Evolutionary conservation across 2,329 filamentous ascomycete genomes (phyloP).

Genomic region (Fusarium dlaminii): DNA sequence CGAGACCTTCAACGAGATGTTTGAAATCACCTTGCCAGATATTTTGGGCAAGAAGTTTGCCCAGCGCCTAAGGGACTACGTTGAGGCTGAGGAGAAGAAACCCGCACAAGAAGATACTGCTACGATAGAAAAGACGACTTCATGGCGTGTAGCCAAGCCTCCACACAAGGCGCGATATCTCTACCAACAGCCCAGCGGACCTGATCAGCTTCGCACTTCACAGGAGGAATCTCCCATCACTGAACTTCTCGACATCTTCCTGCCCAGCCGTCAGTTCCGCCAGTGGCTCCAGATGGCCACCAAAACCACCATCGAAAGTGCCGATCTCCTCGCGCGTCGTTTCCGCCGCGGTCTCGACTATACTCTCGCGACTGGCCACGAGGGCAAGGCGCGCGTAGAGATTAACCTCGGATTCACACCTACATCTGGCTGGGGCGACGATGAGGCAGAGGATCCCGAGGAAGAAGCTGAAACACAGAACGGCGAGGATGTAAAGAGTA

Average conservation of each 20-base stretch:
- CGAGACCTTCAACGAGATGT: constrained; percentile 83
- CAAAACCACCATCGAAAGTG: constrained; percentile 74
- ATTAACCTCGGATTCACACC: constrained; percentile 89
- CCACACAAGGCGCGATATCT: constrained; percentile 96
- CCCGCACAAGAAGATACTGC: constrained; percentile 57
- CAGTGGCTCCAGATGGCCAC: constrained; percentile 91
- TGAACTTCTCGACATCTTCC: constrained; percentile 81
- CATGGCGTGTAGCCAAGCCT: constrained; percentile 82
- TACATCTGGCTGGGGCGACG: constrained; percentile 83
- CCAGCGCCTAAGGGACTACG: constrained; percentile 73
- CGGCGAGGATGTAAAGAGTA: constrained; percentile 44
- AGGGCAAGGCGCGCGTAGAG: constrained; percentile 81
- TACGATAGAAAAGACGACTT: constrained; percentile 66
- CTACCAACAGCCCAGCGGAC: constrained; percentile 71
- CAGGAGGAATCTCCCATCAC: constrained; percentile 69
- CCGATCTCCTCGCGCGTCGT: constrained; percentile 82
- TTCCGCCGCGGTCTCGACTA: constrained; percentile 92
- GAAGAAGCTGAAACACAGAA: constrained; percentile 48
- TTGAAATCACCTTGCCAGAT: constrained; percentile 81
- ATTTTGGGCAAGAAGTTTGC: constrained; percentile 85
- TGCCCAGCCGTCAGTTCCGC: constrained; percentile 86
- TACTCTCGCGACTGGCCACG: constrained; percentile 88
- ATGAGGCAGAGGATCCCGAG: constrained; percentile 58
- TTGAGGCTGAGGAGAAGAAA: constrained; percentile 71
- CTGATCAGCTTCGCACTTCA: constrained; percentile 48